Percentiles rank a stretch among this genome's conserved stretches.
Conservation (phyloP, 495 filamentous ascomycete genomes). For the Penicillium mononematosum region DNA sequence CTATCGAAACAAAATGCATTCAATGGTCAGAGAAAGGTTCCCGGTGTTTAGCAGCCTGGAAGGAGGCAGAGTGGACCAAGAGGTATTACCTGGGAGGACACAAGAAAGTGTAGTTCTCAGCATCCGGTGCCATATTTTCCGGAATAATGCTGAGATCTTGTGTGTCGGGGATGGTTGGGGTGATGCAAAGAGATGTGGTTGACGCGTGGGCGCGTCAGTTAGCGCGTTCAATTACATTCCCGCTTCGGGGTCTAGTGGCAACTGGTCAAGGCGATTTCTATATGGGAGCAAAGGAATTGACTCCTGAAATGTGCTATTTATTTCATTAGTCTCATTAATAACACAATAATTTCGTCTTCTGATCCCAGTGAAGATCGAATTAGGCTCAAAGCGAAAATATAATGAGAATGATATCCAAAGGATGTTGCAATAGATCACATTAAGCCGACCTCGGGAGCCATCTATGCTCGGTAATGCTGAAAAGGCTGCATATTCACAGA, state of each 20-base stretch:
- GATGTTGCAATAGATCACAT: not conserved
- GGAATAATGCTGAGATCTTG: conserved; percentile 5
- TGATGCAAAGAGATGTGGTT: conserved; percentile 9
- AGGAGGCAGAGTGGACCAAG: not conserved
- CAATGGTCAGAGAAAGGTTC: conserved; percentile 24
- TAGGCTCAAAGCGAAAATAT: not conserved
- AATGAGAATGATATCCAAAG: not conserved
- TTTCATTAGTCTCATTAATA: not conserved
- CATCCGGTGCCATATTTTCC: conserved; percentile 28
- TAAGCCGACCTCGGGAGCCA: not conserved
- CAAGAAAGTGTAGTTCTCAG: conserved; percentile 36
- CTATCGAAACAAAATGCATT: conserved; percentile 21
- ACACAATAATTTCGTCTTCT: not conserved
- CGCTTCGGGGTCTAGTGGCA: conserved; percentile 19
- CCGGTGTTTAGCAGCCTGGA: not conserved
- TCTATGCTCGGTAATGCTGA: not conserved
- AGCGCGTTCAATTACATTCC: conserved; percentile 36
- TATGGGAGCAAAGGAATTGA: not conserved
- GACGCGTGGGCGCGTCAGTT: conserved; percentile 27
- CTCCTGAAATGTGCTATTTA: not conserved
- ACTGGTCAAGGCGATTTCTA: not conserved
- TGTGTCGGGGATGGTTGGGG: conserved; percentile 10
- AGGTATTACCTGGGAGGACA: conserved; percentile 37
- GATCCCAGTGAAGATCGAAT: not conserved
- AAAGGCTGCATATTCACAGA: not conserved